Evolutionary conservation across 1,284 basidiomycete species (phyloP).

Genomic region (Volvariella surrecta): DNA sequence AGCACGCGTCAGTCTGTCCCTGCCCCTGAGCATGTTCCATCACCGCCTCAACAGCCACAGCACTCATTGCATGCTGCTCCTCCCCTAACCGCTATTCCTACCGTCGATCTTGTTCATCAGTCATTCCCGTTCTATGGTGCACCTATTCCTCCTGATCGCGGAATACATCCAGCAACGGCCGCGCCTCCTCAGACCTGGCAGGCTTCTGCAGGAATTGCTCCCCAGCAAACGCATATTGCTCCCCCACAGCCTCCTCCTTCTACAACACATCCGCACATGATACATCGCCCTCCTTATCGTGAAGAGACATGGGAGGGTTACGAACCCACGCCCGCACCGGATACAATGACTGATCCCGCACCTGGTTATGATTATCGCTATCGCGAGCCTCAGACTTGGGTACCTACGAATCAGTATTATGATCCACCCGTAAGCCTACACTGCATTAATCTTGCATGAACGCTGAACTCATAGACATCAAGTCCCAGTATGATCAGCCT

Average conservation of each 20-base stretch:
- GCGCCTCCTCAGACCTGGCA: slow-evolving; percentile 56
- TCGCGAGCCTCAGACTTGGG: slow-evolving; percentile 51
- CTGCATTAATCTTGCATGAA: slow-evolving; percentile 1
- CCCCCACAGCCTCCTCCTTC: slow-evolving; percentile 15
- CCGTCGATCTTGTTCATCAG: slow-evolving; percentile 23
- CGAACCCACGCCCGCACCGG: slow-evolving; percentile 20
- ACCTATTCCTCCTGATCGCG: slow-evolving; percentile 31
- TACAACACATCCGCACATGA: slow-evolving; percentile 30
- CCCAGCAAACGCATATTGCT: slow-evolving; percentile 54
- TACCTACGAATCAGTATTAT: slow-evolving; percentile 46
- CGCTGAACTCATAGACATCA: slow-evolving; percentile 4
- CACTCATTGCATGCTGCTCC: slow-evolving; percentile 24
- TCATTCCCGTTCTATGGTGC: slow-evolving; percentile 38
- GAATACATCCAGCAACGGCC: slow-evolving; percentile 36
- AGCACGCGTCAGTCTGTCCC: not conserved
- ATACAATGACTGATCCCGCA: slow-evolving; percentile 34
- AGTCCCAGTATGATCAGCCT: slow-evolving; percentile 21
- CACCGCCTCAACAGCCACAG: slow-evolving; percentile 8
- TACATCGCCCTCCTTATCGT: slow-evolving; percentile 40
- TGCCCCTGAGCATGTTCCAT: not conserved
- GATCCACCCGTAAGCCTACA: slow-evolving; percentile 27
- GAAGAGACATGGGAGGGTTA: slow-evolving; percentile 32
- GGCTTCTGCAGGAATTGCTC: slow-evolving; percentile 45
- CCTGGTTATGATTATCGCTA: slow-evolving; percentile 48
- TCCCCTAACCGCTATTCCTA: slow-evolving; percentile 19